Conservation (phyloP, 345 rosid species). For the Dimocarpus longan region DNA sequence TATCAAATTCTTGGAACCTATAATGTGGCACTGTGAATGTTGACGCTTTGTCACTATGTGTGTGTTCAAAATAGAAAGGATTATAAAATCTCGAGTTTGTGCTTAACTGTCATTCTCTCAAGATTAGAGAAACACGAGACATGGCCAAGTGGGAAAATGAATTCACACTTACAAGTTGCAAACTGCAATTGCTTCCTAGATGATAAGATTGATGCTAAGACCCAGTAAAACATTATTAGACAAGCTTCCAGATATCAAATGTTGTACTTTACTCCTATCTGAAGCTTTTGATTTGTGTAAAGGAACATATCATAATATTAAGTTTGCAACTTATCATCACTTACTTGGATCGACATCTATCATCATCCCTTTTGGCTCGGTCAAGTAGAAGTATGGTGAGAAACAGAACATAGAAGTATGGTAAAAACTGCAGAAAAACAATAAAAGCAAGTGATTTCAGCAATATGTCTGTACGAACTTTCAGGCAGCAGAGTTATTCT, state of each 20-base stretch:
- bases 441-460: conserved; percentile 19
- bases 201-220: not conserved
- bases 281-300: not conserved
- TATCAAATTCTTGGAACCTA: not conserved
- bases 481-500: not conserved
- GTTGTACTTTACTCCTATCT: not conserved
- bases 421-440: conserved; percentile 64
- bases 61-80: not conserved
- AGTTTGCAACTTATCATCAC: conserved; percentile 26
- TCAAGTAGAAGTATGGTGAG: conserved; percentile 92
- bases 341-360: conserved; percentile 93
- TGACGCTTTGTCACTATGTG: not conserved
- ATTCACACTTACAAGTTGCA: not conserved
- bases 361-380: conserved; percentile 96
- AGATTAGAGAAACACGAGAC: not conserved
- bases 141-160: not conserved
- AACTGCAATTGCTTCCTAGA: not conserved
- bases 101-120: not conserved
- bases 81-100: not conserved
- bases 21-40: not conserved
- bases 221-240: not conserved
- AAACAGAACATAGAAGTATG: conserved; percentile 73
- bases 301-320: not conserved
- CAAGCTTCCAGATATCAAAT: not conserved
- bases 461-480: not conserved